Conservation (phyloP, 768 basidiomycete species). For the Rhizopogon salebrosus region DNA sequence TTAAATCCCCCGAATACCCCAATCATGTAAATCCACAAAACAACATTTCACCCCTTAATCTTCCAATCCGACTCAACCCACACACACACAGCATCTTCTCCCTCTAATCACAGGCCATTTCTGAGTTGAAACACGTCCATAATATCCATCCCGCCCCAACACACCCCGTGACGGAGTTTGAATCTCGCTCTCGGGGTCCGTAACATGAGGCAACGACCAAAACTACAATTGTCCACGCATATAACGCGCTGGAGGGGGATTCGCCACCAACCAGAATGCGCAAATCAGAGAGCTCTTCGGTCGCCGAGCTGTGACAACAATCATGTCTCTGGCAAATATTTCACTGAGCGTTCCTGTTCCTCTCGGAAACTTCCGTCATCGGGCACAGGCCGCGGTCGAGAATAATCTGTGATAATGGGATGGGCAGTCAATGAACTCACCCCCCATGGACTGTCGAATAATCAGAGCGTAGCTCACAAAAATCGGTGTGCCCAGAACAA, state of each 20-base stretch:
- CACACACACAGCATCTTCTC: neutral
- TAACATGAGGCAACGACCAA: slow-evolving; percentile 9
- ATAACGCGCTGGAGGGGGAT: neutral
- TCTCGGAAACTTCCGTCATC: neutral
- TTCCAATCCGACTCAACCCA: neutral
- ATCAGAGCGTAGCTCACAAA: neutral
- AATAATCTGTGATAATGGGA: no score
- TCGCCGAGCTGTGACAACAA: neutral
- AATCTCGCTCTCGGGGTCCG: slow-evolving; percentile 25
- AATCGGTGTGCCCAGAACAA: neutral
- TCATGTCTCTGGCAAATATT: neutral
- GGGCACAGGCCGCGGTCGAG: neutral
- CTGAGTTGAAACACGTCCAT: neutral
- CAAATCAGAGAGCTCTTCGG: neutral
- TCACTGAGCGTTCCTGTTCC: no score
- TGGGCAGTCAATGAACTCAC: no score
- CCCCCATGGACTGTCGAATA: no score
- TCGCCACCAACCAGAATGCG: neutral
- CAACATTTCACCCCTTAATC: neutral
- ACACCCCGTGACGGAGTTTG: slow-evolving; percentile 23
- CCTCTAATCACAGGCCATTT: neutral
- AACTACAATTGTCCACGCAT: neutral
- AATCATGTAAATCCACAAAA: neutral
- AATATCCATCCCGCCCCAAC: slow-evolving; percentile 6
- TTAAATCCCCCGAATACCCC: slow-evolving; percentile 3